A percentile compares a stretch with the other conserved stretches of the same genome.
Conservation (phyloP, 2,329 filamentous ascomycete species). For the Aureobasidium sp. region DNA sequence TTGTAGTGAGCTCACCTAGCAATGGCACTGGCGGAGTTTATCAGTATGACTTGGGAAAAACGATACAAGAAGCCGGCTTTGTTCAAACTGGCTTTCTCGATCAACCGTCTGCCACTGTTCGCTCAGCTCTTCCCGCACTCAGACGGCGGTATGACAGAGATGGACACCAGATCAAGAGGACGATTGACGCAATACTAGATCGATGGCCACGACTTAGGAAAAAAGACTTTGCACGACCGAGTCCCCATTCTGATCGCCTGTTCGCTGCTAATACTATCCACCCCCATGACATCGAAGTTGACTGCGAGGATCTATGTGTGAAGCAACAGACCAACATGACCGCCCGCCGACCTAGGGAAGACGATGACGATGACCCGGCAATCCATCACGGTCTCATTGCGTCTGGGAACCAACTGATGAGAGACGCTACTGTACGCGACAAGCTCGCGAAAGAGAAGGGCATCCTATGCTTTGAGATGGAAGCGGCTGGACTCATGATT, state of each 20-base stretch:
- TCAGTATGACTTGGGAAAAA: constrained; percentile 23
- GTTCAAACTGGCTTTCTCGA: not conserved
- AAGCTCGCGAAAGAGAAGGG: constrained; percentile 11
- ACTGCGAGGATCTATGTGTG: not conserved
- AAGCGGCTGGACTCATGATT: constrained; percentile 15
- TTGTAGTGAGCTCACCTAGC: constrained; percentile 22
- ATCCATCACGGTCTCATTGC: constrained; percentile 34
- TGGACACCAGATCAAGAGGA: not conserved
- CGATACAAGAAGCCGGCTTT: not conserved
- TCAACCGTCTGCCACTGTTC: not conserved
- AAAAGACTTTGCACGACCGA: not conserved
- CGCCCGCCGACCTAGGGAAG: too few species aligned
- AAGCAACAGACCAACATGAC: not conserved
- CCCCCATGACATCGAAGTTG: not conserved
- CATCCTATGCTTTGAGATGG: constrained; percentile 17
- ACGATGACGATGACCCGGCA: constrained; percentile 15
- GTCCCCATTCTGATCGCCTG: not conserved
- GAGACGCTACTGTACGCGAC: constrained; percentile 9
- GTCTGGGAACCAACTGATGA: constrained; percentile 28
- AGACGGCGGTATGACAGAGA: not conserved
- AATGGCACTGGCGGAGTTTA: constrained; percentile 19
- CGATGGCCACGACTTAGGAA: not conserved
- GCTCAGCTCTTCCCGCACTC: not conserved
- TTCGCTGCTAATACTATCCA: not conserved
- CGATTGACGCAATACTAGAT: not conserved